A percentile compares a stretch with the other conserved stretches of the same genome.
Conservation (phyloP, 179 eudicot genomes). For the Amaranthus tricolor region DNA sequence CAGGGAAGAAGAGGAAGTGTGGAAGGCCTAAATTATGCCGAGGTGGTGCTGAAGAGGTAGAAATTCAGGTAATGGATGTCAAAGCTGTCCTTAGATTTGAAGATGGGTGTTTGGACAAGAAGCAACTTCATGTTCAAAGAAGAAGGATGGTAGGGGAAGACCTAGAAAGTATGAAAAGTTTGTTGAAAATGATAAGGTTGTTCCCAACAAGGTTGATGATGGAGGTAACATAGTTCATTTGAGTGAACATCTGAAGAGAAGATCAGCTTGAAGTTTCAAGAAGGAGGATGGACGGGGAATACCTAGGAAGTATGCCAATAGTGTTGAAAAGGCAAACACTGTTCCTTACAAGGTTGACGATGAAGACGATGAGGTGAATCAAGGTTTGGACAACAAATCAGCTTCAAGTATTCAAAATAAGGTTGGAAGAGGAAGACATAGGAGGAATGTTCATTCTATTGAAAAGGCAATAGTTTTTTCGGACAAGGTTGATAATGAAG, state of each 20-base stretch:
- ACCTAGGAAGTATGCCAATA: constrained; percentile 17
- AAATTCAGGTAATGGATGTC: constrained; percentile 15
- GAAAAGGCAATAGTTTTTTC: constrained; percentile 13
- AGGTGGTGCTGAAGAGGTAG: constrained; percentile 16
- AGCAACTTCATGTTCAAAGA: neutral
- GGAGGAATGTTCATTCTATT: neutral
- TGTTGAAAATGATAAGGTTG: no score
- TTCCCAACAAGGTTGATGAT: no score
- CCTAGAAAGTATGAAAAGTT: no score
- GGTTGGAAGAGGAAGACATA: constrained; percentile 19
- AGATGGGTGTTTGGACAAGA: constrained; percentile 8
- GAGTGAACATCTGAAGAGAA: no score
- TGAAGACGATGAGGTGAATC: neutral
- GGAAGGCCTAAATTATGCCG: constrained; percentile 46
- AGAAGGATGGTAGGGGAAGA: no score
- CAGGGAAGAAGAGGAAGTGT: constrained; percentile 34
- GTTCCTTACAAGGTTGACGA: no score
- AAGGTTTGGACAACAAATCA: constrained; percentile 10
- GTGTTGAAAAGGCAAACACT: no score
- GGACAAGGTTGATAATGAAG: constrained; percentile 7
- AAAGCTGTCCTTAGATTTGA: constrained; percentile 12
- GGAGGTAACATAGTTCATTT: no score
- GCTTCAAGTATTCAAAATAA: constrained; percentile 12
- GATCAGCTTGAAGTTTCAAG: constrained; percentile 9
- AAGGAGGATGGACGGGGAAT: constrained; percentile 21